Evolutionary conservation across 2,329 filamentous ascomycete species (phyloP), one percentile per base, ranked within the genome.

Genomic region (Nakataea oryzae): DNA sequence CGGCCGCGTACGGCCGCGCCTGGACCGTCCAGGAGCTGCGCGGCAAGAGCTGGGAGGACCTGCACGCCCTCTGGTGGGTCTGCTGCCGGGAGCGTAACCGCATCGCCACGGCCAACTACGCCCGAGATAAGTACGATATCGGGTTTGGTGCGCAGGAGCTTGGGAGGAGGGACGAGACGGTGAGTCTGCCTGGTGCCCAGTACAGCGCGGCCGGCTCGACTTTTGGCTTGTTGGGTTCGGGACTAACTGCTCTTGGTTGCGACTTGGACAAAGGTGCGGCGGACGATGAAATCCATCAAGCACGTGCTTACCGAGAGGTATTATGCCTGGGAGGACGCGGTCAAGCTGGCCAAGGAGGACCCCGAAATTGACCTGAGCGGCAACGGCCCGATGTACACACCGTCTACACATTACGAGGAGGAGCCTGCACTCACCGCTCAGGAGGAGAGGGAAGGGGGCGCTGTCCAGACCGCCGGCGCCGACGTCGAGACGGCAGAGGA

Each of bases 41-140:
- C 65, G 81, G 84, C 65, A 97, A 97, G 78, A 91, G 88, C 65
- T 99, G 92, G 90, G 91, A 96, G 65, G 93, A 97, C 74, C 77
- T 99, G 69, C 93, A 97, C 75, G 80, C 81, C 65, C 81, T 99
- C 70, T 99, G 93, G 92, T 99, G 93, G 91, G 84, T 92, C 62
- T 97, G 95, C 73, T 83, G 89, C 64, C 92, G 90, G 77, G 95
- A 99, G 78, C 82, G 90, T 69, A 99, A 99, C 76, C 85, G 90
- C 67, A 85, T 97, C 68, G 81, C 86, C n/a, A 97, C 96, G 32
- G 86, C 88, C 67, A 80, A 81, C 61, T 74, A 81, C 63, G 91
- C 96, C 78, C 82, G 90, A 69, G 71, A 78, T 32, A 83, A 88
- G 67, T 71, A 89, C 62, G 80, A 87, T 66, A 80, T 90, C 59